Conservation (phyloP, 1,139 yeast species). For the Blastobotrys ciferrii region DNA sequence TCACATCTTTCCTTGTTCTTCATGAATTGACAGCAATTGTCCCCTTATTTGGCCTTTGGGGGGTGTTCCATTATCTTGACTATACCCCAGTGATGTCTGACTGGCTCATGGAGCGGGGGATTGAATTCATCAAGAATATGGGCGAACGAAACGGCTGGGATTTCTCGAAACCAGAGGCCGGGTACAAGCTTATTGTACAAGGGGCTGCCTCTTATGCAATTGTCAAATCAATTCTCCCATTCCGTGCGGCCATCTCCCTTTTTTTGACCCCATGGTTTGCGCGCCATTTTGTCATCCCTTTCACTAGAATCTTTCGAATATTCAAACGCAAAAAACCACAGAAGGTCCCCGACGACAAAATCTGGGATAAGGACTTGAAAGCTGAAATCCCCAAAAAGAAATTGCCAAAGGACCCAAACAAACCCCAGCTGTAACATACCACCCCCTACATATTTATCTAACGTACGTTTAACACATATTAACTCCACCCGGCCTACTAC, state of each 20-base stretch:
- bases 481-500: too few relatives aligned
- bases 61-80: slow-evolving; percentile 57
- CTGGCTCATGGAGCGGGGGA: slow-evolving; percentile 63
- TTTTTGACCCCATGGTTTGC: slow-evolving; percentile 69
- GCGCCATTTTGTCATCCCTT: slow-evolving; percentile 54
- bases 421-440: slow-evolving; percentile 11
- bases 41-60: slow-evolving; percentile 80
- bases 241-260: slow-evolving; percentile 57
- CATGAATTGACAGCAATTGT: slow-evolving; percentile 84
- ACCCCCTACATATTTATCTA: background rate
- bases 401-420: slow-evolving; percentile 8
- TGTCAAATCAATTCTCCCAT: slow-evolving; percentile 61
- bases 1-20: slow-evolving; percentile 71
- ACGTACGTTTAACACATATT: too few relatives aligned
- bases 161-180: slow-evolving; percentile 45
- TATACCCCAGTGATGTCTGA: slow-evolving; percentile 53
- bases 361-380: slow-evolving; percentile 14
- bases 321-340: slow-evolving; percentile 11
- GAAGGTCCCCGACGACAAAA: slow-evolving; percentile 1
- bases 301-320: slow-evolving; percentile 40
- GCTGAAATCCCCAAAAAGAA: slow-evolving; percentile 5
- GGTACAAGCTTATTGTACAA: slow-evolving; percentile 60
- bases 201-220: slow-evolving; percentile 89
- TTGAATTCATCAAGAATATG: slow-evolving; percentile 50
- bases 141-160: slow-evolving; percentile 39